Base-by-base conservation (phyloP, 768 basidiomycete genomes). In the Termitomyces sp. region DNA sequence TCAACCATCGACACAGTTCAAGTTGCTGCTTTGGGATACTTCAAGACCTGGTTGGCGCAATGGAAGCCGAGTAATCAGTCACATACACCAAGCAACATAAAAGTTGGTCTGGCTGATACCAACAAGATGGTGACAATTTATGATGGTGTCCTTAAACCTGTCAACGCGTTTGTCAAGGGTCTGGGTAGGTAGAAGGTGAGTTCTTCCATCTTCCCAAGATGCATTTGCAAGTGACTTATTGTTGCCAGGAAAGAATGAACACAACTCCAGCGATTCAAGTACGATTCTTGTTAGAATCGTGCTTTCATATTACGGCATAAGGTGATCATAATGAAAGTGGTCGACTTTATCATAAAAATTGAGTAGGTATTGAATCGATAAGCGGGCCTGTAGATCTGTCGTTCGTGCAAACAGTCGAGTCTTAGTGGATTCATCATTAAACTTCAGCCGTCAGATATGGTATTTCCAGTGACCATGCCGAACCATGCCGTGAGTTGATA, bases 41-140 rank as follows among this genome's bases (percentile, higher is more conserved):
- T 88, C 67, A 78, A 78, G 62, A 67, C 51, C 3, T 89, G 87
- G 87, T 72, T 88, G n/a, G 64, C 72, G n/a, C 70, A 72, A 20
- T 80, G 74, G 74, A 67, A 66, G 44, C 70, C 70, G 10, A 56
- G 57, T 7, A 52, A 55, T 41, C 43, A 50, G 14, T 41, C 52
- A 26, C 46, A 44, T 28, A n/a, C 45, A 18, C 54, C 52, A 14
- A 57, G 5, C 22, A 18, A 35, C 30, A 26, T 45, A 7, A 38
- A 41, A 49, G 20, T 26, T 30, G 52, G 41, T 26, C 56, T 47
- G 14, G 45, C 46, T 28, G n/a, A 8, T 46, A 28, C 55, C 20
- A 40, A 24, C 26, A 56, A 58, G 38, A 47, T 50, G 24, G 55
- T 41, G 3, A 35, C 55, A 13, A 28, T 40, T 26, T 26, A 47